These are phyloP conservation scores for Bremia lactucae DNA, from an alignment of 352 stramenopile genomes.

Conservation along the genomic window DNA sequence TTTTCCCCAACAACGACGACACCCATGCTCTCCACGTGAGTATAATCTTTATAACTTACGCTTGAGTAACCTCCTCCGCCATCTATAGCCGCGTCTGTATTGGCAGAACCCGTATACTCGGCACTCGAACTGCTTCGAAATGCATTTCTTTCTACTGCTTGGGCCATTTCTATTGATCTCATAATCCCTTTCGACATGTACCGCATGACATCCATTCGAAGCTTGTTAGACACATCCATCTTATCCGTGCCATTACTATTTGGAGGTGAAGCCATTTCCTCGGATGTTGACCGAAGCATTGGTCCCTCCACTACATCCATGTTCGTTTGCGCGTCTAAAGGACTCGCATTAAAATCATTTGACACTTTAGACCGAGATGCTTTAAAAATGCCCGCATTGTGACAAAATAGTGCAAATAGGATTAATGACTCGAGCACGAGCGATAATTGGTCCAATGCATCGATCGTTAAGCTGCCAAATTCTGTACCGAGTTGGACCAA, in stretches of 20 bases:
- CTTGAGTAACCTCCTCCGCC: slow-evolving; percentile 14
- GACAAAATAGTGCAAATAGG: slow-evolving; percentile 68
- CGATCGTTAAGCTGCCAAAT: slow-evolving; percentile 31
- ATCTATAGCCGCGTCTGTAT: slow-evolving; percentile 9
- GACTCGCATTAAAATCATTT: too few relatives aligned
- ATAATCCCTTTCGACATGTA: slow-evolving; percentile 82
- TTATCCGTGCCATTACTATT: slow-evolving; percentile 17
- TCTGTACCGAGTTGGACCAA: slow-evolving; percentile 25
- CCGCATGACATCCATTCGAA: slow-evolving; percentile 79
- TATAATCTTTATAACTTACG: slow-evolving; percentile 57
- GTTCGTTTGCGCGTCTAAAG: slow-evolving; percentile 18
- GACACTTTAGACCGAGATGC: too few relatives aligned
- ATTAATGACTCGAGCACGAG: slow-evolving; percentile 57
- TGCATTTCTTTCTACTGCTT: slow-evolving; percentile 22
- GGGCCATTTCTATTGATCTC: slow-evolving; percentile 50
- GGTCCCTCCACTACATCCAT: slow-evolving; percentile 16
- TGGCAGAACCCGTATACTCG: slow-evolving; percentile 17
- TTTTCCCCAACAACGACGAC: slow-evolving; percentile 64
- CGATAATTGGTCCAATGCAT: slow-evolving; percentile 61
- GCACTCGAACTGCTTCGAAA: slow-evolving; percentile 3
- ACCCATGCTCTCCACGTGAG: slow-evolving; percentile 49
- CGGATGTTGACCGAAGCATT: slow-evolving; percentile 16
- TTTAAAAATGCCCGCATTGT: slow-evolving; percentile 55
- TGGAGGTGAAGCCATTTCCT: neutral
- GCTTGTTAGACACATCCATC: slow-evolving; percentile 67